Conservation (phyloP, 495 filamentous ascomycete species). For the Tirmania nivea region DNA sequence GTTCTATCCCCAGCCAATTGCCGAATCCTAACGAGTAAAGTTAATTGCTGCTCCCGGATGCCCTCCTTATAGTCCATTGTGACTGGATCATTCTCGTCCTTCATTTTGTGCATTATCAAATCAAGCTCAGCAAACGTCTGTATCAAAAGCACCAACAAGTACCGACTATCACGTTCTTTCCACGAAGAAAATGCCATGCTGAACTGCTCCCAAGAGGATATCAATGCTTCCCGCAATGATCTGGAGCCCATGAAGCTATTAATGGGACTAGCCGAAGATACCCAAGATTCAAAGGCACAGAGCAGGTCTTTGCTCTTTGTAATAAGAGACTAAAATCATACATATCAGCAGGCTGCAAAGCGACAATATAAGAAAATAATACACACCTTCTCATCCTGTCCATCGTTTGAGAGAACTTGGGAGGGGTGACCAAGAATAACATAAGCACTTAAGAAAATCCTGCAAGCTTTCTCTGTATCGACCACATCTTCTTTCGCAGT, state of each 20-base stretch:
- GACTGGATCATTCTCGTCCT: slow-evolving; percentile 70
- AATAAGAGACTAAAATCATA: slow-evolving; percentile 43
- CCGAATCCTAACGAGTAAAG: slow-evolving; percentile 72
- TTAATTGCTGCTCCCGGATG: slow-evolving; percentile 79
- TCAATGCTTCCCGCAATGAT: not conserved
- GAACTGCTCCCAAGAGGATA: slow-evolving; percentile 48
- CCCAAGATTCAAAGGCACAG: slow-evolving; percentile 56
- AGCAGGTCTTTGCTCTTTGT: slow-evolving; percentile 71
- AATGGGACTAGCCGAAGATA: slow-evolving; percentile 24
- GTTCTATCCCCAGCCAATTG: slow-evolving; percentile 72
- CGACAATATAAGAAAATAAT: not conserved
- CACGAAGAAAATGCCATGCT: slow-evolving; percentile 83
- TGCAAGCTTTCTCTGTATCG: slow-evolving; percentile 54
- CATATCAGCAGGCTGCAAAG: slow-evolving; percentile 18
- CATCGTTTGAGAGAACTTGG: slow-evolving; percentile 69
- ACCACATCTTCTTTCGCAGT: slow-evolving; percentile 39
- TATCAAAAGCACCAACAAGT: slow-evolving; percentile 83
- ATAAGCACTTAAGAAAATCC: slow-evolving; percentile 82
- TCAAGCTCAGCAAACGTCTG: slow-evolving; percentile 89
- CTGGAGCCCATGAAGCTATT: not conserved
- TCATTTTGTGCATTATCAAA: slow-evolving; percentile 89
- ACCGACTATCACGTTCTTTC: slow-evolving; percentile 79
- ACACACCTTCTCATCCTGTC: slow-evolving; percentile 55
- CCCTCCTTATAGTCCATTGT: slow-evolving; percentile 78
- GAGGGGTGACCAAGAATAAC: slow-evolving; percentile 79